Evolutionary conservation across 1,284 basidiomycete genomes (phyloP).

Genomic region (Ustilago xerochloae): DNA sequence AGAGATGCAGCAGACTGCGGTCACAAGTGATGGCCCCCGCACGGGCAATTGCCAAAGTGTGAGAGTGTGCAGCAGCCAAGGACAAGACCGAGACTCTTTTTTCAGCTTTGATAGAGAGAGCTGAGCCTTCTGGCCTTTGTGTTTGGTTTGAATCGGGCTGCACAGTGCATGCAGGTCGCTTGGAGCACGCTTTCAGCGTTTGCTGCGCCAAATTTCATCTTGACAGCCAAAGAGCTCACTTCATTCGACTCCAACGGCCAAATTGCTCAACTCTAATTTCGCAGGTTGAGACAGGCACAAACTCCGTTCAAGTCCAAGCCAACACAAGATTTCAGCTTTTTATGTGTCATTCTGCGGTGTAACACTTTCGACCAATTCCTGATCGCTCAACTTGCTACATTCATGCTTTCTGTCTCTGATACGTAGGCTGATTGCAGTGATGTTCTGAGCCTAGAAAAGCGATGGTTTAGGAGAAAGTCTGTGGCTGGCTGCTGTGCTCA

Average conservation of each 20-base stretch:
- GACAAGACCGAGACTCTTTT: background rate
- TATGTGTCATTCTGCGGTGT: background rate
- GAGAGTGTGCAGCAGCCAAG: background rate
- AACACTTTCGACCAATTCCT: background rate
- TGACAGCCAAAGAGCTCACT: background rate
- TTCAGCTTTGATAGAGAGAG: too few species aligned
- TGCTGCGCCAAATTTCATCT: background rate
- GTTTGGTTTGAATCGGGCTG: slow-evolving; percentile 14
- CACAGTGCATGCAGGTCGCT: slow-evolving; percentile 24
- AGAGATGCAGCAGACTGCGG: background rate
- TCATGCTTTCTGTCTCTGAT: background rate
- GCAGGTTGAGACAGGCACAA: background rate
- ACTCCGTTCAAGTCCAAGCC: background rate
- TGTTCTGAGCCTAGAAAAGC: too few species aligned
- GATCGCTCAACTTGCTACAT: too few species aligned
- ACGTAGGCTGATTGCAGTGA: too few species aligned
- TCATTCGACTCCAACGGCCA: background rate
- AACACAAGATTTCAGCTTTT: background rate
- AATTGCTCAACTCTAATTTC: background rate
- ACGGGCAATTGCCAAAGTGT: background rate
- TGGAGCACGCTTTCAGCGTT: background rate
- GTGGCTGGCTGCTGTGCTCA: too few species aligned
- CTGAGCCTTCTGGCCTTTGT: too few species aligned
- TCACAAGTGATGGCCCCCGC: background rate
- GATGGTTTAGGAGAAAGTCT: too few species aligned